Base-by-base conservation (phyloP, 768 basidiomycete genomes). In the Hygrophoropsis aurantiaca region DNA sequence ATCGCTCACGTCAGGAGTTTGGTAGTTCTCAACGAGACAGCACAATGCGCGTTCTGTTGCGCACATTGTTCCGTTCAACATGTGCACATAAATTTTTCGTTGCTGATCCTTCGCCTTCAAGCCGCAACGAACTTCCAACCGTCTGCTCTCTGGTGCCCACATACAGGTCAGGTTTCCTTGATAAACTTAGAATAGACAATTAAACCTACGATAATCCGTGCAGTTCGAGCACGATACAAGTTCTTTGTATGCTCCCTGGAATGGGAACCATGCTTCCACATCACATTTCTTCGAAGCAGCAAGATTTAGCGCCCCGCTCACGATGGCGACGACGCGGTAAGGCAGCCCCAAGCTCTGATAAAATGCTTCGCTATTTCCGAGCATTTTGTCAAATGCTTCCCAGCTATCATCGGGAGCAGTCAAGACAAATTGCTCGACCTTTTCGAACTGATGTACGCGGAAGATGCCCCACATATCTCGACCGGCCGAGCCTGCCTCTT, bases 391-490 rank as follows among this genome's bases (percentile, higher is more conserved):
- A 58, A 98, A 89, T 81, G 85, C 87, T 65, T 83, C 86, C 87
- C 94, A 94, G 62, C 94, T 95, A 64, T 92, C 87, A 55, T 90
- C 87, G 1, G 97, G 94, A 20, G 92, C 87, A 6, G 95, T 97
- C 58, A 99, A 79, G 72, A 88, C 85, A 70, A 98, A 98, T 74
- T 98, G 84, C 65, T 99, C 97, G 43, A 99, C 81, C 75, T 99
- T 99, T 72, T 99, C 97, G 56, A 99, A 99, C 69, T 99, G 97
- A 64, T 99, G 97, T 45, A 99, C 95, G 19, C 97, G 90, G 84
- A 99, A 99, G 69, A 98, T 97, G 47, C 97, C 97, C 94, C 97
- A 97, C 78, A 95, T 97, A 58, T 99, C 97, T 46, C 93, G 87
- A 3, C 97, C 97, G 7, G 93, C 93, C 3, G 93, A 89, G 26